These are phyloP conservation scores for Phylloporus arenicola DNA, from an alignment of 768 basidiomycete genomes.

Conservation along the genomic window DNA sequence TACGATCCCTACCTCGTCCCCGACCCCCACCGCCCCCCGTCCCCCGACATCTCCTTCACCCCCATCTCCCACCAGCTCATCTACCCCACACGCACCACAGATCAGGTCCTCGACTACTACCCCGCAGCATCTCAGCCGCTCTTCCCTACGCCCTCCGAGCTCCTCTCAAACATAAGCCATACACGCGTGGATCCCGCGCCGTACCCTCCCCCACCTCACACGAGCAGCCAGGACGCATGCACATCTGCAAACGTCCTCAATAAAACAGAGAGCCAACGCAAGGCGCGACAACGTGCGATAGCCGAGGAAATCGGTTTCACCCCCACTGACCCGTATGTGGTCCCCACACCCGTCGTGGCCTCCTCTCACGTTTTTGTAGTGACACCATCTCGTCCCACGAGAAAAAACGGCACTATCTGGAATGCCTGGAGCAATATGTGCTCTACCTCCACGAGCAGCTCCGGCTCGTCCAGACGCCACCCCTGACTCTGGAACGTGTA, in stretches of 20 bases:
- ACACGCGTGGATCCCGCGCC: constrained; percentile 5
- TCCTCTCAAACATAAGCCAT: constrained; percentile 42
- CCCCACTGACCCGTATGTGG: constrained; percentile 57
- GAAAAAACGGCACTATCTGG: constrained; percentile 69
- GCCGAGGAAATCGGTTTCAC: constrained; percentile 52
- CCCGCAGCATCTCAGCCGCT: constrained; percentile 29
- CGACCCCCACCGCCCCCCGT: not conserved
- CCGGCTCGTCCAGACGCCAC: constrained; percentile 41
- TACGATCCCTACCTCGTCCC: constrained; percentile 10
- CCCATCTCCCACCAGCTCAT: constrained; percentile 11
- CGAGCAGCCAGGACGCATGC: not conserved
- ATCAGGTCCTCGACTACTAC: constrained; percentile 20
- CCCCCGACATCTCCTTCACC: not conserved
- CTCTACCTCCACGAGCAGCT: constrained; percentile 60
- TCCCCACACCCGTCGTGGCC: not conserved
- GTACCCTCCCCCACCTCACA: not conserved
- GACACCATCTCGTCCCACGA: constrained; percentile 77
- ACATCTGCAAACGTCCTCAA: constrained; percentile 1
- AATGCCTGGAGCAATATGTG: constrained; percentile 69
- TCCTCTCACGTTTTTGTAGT: constrained; percentile 25
- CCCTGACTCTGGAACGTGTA: constrained; percentile 47
- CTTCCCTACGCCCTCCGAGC: constrained; percentile 63
- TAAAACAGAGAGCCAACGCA: constrained; percentile 47
- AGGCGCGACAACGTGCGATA: constrained; percentile 52
- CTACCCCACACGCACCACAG: constrained; percentile 7